phyloP scores from a whole-genome alignment of 2,329 filamentous ascomycete genomes.

The Blumeriella jaapii region DNA sequence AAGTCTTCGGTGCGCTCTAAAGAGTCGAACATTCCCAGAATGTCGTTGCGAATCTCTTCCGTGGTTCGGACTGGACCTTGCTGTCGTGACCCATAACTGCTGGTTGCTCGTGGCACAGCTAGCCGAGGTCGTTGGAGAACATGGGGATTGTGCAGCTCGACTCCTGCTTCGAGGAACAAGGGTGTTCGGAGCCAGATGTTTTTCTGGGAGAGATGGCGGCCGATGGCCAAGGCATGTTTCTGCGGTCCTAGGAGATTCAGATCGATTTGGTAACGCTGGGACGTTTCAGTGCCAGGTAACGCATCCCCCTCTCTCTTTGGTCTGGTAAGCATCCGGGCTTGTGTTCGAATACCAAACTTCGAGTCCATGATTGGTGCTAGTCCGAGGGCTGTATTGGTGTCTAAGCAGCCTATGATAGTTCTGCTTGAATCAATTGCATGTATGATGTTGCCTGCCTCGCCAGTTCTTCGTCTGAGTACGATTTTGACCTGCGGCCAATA shows the following conservation, averaged over 20 bases:
- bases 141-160: conserved; percentile 70
- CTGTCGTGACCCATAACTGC: conserved; percentile 27
- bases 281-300: conserved; percentile 46
- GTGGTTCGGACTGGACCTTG: conserved; percentile 45
- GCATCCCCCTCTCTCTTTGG: conserved; percentile 49
- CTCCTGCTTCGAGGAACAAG: conserved; percentile 52
- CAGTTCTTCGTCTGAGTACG: conserved; percentile 47
- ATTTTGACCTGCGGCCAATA: conserved; percentile 70
- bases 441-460: conserved; percentile 48
- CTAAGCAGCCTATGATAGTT: conserved; percentile 65
- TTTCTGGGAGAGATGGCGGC: conserved; percentile 52
- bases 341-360: conserved; percentile 53
- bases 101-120: conserved; percentile 21
- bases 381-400: conserved; percentile 52
- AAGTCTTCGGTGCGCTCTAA: conserved; percentile 66
- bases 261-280: conserved; percentile 50
- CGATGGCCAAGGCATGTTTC: conserved; percentile 53
- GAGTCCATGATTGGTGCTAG: conserved; percentile 66
- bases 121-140: conserved; percentile 19
- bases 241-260: conserved; percentile 72
- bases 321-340: conserved; percentile 58
- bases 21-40: conserved; percentile 79
- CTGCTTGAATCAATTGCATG: conserved; percentile 62
- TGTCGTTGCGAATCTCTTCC: conserved; percentile 78
- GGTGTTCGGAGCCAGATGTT: conserved; percentile 58